These are phyloP conservation scores for Clathrus columnatus DNA, from an alignment of 768 basidiomycete species.

Conservation along the genomic window DNA sequence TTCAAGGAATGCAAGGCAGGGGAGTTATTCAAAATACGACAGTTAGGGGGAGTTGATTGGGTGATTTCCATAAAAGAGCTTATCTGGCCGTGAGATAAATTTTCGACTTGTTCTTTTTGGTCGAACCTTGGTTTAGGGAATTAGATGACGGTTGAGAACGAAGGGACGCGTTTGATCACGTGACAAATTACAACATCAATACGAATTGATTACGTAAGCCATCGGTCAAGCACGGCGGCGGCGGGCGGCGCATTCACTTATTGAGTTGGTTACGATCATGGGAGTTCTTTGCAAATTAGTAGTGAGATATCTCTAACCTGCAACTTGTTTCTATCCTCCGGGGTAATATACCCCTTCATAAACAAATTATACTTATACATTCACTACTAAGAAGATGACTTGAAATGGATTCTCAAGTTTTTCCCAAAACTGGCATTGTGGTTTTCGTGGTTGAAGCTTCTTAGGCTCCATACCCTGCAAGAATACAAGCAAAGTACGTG, in stretches of 20 bases:
- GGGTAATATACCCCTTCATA: too few relatives aligned
- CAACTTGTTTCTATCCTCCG: too few relatives aligned
- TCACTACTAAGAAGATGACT: too few relatives aligned
- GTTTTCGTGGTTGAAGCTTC: neutral
- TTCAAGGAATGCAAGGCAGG: conserved; percentile 77
- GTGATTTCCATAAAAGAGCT: neutral
- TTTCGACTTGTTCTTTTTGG: neutral
- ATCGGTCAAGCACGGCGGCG: neutral
- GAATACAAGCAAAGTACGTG: neutral
- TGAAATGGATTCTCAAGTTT: neutral
- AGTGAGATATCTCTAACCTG: too few relatives aligned
- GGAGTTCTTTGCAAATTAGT: too few relatives aligned
- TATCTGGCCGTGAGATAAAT: neutral
- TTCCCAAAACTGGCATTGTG: neutral
- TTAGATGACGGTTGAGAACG: neutral
- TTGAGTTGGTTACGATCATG: too few relatives aligned
- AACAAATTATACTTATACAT: too few relatives aligned
- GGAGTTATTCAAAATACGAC: conserved; percentile 71
- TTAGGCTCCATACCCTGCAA: neutral
- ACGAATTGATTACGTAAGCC: neutral
- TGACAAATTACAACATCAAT: neutral
- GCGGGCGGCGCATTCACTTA: too few relatives aligned
- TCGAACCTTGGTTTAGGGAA: neutral
- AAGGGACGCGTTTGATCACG: conserved; percentile 6
- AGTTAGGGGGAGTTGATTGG: conserved; percentile 5